phyloP scores from a whole-genome alignment of 2,329 filamentous ascomycete genomes.

The Colletotrichum caudatum region DNA sequence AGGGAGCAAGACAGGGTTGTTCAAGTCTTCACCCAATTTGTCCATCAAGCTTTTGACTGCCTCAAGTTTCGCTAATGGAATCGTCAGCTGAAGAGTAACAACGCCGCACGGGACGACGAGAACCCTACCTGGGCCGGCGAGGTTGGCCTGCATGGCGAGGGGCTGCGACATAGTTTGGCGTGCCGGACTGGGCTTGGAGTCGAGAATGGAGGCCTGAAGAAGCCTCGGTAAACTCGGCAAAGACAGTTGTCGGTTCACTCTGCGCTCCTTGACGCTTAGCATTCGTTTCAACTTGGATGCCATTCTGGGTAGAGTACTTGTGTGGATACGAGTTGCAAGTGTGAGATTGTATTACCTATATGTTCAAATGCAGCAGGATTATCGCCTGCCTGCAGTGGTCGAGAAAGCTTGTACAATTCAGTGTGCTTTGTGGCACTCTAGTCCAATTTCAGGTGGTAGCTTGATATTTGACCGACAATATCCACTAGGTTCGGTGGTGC shows the following conservation, averaged over 20 bases:
- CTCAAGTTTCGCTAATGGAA: conserved; percentile 70
- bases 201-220: neutral
- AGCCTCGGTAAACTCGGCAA: conserved; percentile 6
- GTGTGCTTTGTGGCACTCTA: conserved; percentile 31
- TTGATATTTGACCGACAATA: conserved; percentile 24
- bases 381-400: neutral
- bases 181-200: conserved; percentile 9
- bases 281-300: conserved; percentile 25
- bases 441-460: conserved; percentile 29
- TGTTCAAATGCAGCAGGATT: neutral
- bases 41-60: conserved; percentile 75
- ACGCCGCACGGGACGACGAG: neutral
- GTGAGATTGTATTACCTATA: conserved; percentile 16
- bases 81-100: conserved; percentile 36
- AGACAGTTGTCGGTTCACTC: neutral
- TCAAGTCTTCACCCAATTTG: conserved; percentile 71
- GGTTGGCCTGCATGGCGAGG: conserved; percentile 29
- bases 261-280: conserved; percentile 27
- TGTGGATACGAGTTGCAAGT: neutral
- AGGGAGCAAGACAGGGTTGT: conserved; percentile 65
- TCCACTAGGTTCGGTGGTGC: conserved; percentile 15
- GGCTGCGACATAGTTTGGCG: conserved; percentile 32
- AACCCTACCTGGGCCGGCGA: conserved; percentile 31
- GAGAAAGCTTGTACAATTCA: conserved; percentile 10
- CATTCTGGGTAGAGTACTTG: conserved; percentile 11